phyloP scores from a whole-genome alignment of 2,329 filamentous ascomycete species.

The Colletotrichum cuscutae region DNA sequence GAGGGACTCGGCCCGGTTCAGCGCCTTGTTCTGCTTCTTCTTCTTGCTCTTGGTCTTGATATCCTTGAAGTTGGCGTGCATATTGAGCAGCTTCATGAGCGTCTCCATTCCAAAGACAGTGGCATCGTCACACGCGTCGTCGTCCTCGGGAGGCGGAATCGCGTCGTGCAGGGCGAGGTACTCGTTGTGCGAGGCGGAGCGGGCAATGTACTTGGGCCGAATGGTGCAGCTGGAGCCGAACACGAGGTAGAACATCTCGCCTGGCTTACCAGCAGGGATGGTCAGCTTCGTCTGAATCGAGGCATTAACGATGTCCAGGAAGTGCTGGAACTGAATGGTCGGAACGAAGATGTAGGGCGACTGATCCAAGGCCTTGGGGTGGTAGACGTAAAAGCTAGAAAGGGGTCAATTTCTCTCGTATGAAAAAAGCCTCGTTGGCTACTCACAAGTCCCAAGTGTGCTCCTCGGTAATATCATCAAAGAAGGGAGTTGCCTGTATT shows the following conservation, averaged over 20 bases:
- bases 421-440: not conserved
- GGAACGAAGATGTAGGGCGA: constrained; percentile 75
- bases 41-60: constrained; percentile 33
- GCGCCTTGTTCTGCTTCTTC: constrained; percentile 23
- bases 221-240: constrained; percentile 72
- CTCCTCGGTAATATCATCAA: constrained; percentile 67
- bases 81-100: constrained; percentile 18
- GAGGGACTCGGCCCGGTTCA: constrained; percentile 16
- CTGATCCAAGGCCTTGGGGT: constrained; percentile 54
- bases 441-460: constrained; percentile 83
- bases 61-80: constrained; percentile 39
- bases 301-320: constrained; percentile 73
- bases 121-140: constrained; percentile 6
- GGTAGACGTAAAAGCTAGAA: constrained; percentile 73
- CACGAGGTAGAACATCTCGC: constrained; percentile 66
- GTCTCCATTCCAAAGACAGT: constrained; percentile 17
- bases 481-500: constrained; percentile 58
- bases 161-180: constrained; percentile 8
- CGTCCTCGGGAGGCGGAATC: constrained; percentile 15
- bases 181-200: constrained; percentile 46
- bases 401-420: not conserved
- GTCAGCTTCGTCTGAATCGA: constrained; percentile 63
- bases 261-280: constrained; percentile 65
- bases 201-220: constrained; percentile 75
- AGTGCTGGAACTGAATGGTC: constrained; percentile 70